Conservation (phyloP, 2,329 filamentous ascomycete genomes). For the Arthroderma uncinatum region DNA sequence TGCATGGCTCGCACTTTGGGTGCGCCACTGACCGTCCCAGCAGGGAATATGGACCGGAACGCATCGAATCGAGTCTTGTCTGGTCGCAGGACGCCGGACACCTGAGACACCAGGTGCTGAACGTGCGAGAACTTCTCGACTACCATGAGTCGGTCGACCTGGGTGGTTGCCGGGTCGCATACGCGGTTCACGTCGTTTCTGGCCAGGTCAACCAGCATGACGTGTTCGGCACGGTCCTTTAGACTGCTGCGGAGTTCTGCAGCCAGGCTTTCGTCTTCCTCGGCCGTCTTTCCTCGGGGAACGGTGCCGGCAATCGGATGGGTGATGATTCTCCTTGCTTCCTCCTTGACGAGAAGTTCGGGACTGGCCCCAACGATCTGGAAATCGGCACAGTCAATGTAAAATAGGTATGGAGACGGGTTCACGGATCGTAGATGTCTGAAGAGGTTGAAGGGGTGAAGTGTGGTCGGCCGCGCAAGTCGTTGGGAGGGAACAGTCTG, state of each 20-base stretch:
- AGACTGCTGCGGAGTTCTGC: conserved; percentile 64
- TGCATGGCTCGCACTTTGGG: conserved; percentile 97
- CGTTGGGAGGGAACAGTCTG: conserved; percentile 93
- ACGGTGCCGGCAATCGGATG: conserved; percentile 97
- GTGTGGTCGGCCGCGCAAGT: conserved; percentile 72
- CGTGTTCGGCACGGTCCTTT: conserved; percentile 89
- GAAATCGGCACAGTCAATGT: conserved; percentile 81
- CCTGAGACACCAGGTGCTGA: conserved; percentile 91
- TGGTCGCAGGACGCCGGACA: conserved; percentile 74
- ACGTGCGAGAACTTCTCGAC: conserved; percentile 94
- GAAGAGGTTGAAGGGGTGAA: conserved; percentile 98
- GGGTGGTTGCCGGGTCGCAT: conserved; percentile 77
- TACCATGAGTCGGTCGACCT: conserved; percentile 88
- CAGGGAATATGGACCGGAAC: conserved; percentile 92
- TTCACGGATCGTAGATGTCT: conserved; percentile 93
- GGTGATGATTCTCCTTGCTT: conserved; percentile 77
- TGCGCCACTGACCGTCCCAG: conserved; percentile 87
- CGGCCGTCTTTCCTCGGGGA: conserved; percentile 65
- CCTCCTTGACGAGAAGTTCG: conserved; percentile 85
- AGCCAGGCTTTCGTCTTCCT: conserved; percentile 72
- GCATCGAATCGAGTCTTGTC: conserved; percentile 88
- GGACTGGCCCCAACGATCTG: conserved; percentile 92
- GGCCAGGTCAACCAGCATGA: conserved; percentile 94
- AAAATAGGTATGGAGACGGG: conserved; percentile 94
- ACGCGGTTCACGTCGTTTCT: conserved; percentile 95